Evolutionary conservation across 2,329 filamentous ascomycete genomes (phyloP).

Genomic region (Monosporascus sp.): DNA sequence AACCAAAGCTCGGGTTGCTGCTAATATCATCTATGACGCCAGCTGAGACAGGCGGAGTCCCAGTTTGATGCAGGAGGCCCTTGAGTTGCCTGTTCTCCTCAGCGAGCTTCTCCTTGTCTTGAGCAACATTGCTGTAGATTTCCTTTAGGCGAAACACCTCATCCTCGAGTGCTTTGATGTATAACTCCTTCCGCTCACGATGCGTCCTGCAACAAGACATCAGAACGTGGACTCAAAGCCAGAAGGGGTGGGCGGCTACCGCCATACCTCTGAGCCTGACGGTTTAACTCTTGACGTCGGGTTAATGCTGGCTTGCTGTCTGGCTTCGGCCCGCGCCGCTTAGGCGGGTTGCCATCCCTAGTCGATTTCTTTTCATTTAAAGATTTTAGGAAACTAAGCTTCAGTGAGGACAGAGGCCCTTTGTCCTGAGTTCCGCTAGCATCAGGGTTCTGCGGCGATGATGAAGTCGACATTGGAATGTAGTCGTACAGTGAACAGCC

Average conservation of each 20-base stretch:
- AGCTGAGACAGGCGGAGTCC: conserved; percentile 33
- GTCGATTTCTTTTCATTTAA: conserved; percentile 69
- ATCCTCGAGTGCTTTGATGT: conserved; percentile 89
- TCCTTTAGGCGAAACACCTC: conserved; percentile 88
- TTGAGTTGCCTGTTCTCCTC: conserved; percentile 77
- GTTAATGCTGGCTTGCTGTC: conserved; percentile 94
- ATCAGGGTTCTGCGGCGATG: conserved; percentile 31
- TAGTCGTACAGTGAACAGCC: conserved; percentile 26
- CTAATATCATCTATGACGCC: conserved; percentile 35
- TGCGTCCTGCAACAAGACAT: conserved; percentile 63
- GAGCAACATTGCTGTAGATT: conserved; percentile 65
- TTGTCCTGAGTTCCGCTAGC: conserved; percentile 17
- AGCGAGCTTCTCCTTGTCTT: conserved; percentile 69
- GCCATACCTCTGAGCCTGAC: conserved; percentile 84
- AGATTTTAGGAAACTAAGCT: conserved; percentile 59
- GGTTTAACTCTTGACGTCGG: conserved; percentile 85
- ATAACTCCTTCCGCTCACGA: conserved; percentile 91
- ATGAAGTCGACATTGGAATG: conserved; percentile 40
- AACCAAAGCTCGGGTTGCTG: conserved; percentile 42
- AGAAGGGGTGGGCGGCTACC: not conserved
- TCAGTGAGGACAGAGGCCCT: conserved; percentile 39
- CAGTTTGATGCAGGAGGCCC: conserved; percentile 47
- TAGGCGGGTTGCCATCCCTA: conserved; percentile 81
- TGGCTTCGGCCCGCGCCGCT: conserved; percentile 89
- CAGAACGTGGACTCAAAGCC: conserved; percentile 4